Base-by-base conservation (phyloP, 1,139 yeast species). In the Candida albicans region DNA sequence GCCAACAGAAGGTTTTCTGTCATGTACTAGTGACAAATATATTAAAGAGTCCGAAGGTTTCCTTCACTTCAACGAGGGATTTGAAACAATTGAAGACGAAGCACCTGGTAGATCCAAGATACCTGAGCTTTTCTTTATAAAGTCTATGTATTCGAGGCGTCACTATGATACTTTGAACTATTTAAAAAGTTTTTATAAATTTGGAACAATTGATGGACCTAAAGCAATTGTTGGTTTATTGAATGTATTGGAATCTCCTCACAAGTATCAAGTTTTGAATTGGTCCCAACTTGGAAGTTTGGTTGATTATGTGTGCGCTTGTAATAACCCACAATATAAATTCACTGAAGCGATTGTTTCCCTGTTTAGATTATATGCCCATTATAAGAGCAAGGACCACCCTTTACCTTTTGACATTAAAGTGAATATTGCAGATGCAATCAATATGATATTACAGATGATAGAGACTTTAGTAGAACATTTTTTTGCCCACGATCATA, bases 131-230 rank as follows among this genome's bases (percentile, higher is more conserved):
- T 36, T 46, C 9, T 44, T 41, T 34, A 38, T 43, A 2, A 45
- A 47, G n/a, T 58, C 57, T 2, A 53, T 64, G 15, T 34, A 45
- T 12, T 44, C 60, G 0, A 28, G 32, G 14, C 37, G 53, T 11
- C 49, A 49, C 37, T 52, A 54, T 34, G 43, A 51, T 14, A 35
- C 52, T 13, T 46, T 54, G 1, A 34, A 44, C 13, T 39, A 41
- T 8, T 44, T 61, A 22, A n/a, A 13, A 25, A 7, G 24, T 11
- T 22, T 31, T 15, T 30, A 11, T 13, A 24, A 14, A 26, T 37
- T 24, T 41, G 32, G 41, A n/a, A 18, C 15, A 3, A 31, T 32
- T 1, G 15, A 25, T 24, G 40, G 40, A 3, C 25, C 22, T 1
- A 25, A 9, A 36, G 27, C 14, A 15, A 13, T 40, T 33, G 27